phyloP scores from a whole-genome alignment of 1,139 yeast species.

The Magnusiomyces suaveolens region DNA sequence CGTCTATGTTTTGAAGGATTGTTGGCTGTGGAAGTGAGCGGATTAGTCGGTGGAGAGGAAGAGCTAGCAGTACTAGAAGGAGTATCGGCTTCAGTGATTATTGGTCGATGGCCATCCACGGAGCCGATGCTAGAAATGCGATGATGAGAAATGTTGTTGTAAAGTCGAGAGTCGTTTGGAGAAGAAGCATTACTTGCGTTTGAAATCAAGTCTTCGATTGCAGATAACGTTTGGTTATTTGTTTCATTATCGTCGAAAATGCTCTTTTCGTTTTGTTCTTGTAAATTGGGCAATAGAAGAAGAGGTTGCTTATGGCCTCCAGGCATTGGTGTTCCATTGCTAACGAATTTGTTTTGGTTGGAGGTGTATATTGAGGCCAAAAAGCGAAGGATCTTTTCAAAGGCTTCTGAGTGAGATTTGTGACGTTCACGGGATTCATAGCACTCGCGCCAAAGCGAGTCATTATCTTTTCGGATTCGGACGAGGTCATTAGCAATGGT shows the following conservation, averaged over 20 bases:
- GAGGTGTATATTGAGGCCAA: constrained; percentile 71
- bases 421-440: constrained; percentile 75
- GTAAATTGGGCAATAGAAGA: constrained; percentile 22
- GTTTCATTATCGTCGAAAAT: constrained; percentile 16
- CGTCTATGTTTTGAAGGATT: background rate
- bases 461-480: constrained; percentile 78
- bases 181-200: background rate
- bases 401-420: constrained; percentile 73
- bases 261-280: constrained; percentile 9
- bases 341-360: constrained; percentile 35
- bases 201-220: constrained; percentile 8
- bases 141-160: background rate
- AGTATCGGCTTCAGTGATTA: constrained; percentile 1
- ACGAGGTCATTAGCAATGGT: constrained; percentile 75
- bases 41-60: background rate
- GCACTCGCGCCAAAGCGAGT: constrained; percentile 84
- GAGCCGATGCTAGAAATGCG: constrained; percentile 4
- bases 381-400: constrained; percentile 79
- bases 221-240: constrained; percentile 11
- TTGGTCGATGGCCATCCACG: background rate
- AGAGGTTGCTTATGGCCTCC: constrained; percentile 16
- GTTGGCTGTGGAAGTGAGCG: background rate
- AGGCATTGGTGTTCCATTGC: constrained; percentile 20
- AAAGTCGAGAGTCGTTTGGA: background rate
- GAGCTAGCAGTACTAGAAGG: background rate